Base-by-base conservation (phyloP, 352 stramenopile genomes). In the Phytophthora chlamydospora region DNA sequence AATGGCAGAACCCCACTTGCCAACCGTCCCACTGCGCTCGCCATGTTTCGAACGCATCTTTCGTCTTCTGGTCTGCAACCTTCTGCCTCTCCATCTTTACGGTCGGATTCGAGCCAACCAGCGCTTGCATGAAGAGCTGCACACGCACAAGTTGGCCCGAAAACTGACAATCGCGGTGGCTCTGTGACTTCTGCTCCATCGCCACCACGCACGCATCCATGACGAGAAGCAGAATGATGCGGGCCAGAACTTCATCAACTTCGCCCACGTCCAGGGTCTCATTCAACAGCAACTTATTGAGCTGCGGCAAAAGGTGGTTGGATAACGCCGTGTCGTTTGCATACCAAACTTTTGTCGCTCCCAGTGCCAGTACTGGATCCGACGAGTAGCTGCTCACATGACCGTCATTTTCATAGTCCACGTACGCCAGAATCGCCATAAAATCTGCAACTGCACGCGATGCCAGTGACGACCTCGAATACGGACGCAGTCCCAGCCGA, bases 381-480 rank as follows among this genome's bases (percentile, higher is more conserved):
- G 42, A 61, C 11, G 51, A 36, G 12, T 76, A 73, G 17, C 31
- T 65, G 35, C 55, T 55, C 6, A 70, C 13, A 2, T 52, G 42
- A 3, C 39, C 64, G n/a, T 66, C 58, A 12, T 64, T 43, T 17
- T 55, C 16, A 36, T 45, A 60, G 27, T 63, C 52, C 10, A 70
- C 61, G 42, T 67, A 66, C 9, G 36, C 48, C 0, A 73, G 56
- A 32, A 67, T 53, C 0, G 55, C 63, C 68, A 73, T 73, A 27
- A 62, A 66, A 14, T 73, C 51, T 1, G 68, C 58, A 19, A 76
- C 58, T 1, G 43, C 19, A 8, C 51, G 46, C 27, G 52, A 51
- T 21, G 62, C 67, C 17, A 73, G 45, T 11, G 65, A n/a, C 11
- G 58, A 59, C n/a, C 11, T 58, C 4, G 60, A 47, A 58, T 52